Evolutionary conservation across 805 yeast species (phyloP), one percentile per base, ranked within the genome.

Genomic region (Gaillardinia entomophila): DNA sequence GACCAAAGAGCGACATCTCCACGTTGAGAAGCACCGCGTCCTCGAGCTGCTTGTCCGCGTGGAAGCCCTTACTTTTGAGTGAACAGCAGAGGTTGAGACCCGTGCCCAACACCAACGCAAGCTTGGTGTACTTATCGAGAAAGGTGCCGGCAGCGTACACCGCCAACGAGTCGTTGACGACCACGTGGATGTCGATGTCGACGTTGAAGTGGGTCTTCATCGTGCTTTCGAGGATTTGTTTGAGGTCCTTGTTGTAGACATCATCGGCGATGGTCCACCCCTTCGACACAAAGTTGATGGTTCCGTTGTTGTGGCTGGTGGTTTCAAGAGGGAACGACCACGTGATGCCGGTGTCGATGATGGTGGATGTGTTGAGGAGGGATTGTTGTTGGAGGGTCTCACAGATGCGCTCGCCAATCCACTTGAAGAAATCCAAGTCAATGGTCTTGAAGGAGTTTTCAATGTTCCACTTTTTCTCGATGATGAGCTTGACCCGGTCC

Each of bases 21-120:
- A 72, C 55, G 50, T 77, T 77, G 29, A 66, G 40, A 15, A 75
- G 50, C n/a, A 48, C 45, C 30, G 28, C 24, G 8, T 24, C 19
- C 24, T 38, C 35, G 28, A 11, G 6, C 6, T 5, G 34, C 28
- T 49, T 49, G 7, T 33, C 36, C n/a, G 19, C 31, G n/a, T 46
- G 51, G 24, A 55, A 37, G 6, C 43, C 25, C 2, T 38, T 30
- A 7, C 50, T 40, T 6, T 42, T 43, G 20, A 57, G 51, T 17
- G 60, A 44, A 57, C 75, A 60, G 55, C 77, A 75, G 23, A 75
- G 51, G 43, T 81, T 81, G 33, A 75, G 53, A 1, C 89, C 89
- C 3, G 89, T 81, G 1, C 89, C 88, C 31, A 80, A 52, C 3
- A 81, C 82, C 42, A 81, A 42, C 0, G 83, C 82, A 28, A 79